Conservation (phyloP, 441 rosid genomes). For the Theobroma grandiflorum region DNA sequence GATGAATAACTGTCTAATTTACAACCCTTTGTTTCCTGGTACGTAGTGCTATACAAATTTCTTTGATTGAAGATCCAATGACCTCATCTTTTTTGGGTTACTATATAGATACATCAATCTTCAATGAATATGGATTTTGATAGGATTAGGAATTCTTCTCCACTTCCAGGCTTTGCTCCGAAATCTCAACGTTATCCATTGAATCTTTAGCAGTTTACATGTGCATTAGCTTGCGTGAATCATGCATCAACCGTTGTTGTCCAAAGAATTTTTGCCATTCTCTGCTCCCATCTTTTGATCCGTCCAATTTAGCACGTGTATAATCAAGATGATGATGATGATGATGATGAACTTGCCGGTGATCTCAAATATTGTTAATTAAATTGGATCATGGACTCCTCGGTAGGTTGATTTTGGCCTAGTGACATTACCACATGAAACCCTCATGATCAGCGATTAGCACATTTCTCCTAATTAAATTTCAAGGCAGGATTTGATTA, state of each 20-base stretch:
- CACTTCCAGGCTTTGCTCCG: not conserved
- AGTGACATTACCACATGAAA: conserved; percentile 4
- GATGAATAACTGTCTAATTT: not conserved
- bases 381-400: conserved; percentile 14
- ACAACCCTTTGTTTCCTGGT: not conserved
- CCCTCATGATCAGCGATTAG: not conserved
- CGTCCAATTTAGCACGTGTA: conserved; percentile 3
- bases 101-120: not conserved
- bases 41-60: not conserved
- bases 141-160: not conserved
- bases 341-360: not conserved
- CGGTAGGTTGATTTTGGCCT: conserved; percentile 13
- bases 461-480: not conserved
- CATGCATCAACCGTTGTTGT: not conserved
- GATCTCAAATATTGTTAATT: not conserved
- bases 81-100: not conserved
- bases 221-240: not conserved
- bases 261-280: not conserved
- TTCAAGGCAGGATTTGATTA: conserved; percentile 6
- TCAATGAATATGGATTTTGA: not conserved
- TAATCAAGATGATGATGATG: not conserved
- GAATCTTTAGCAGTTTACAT: not conserved
- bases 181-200: not conserved
- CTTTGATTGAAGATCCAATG: not conserved
- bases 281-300: not conserved